Conservation (phyloP, 306 rosid genomes). For the Trifolium pratense region DNA sequence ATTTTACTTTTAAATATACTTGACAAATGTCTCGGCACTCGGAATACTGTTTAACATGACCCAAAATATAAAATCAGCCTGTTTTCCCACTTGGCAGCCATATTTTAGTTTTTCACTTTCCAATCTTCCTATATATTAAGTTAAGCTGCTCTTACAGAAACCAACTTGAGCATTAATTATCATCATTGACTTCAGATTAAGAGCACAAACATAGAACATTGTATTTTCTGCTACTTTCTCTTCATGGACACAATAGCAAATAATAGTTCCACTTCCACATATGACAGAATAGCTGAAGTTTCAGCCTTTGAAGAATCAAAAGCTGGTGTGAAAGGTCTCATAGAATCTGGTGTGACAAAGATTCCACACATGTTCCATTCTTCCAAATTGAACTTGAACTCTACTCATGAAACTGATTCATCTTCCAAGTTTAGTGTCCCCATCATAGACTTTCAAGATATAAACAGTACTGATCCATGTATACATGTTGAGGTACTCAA, state of each 20-base stretch:
- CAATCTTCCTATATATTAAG: too few species aligned
- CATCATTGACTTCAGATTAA: too few species aligned
- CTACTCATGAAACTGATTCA: neutral
- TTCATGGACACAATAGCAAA: neutral
- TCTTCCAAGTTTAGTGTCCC: neutral
- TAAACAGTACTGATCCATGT: neutral
- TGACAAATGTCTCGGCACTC: too few species aligned
- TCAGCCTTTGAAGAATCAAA: constrained; percentile 6
- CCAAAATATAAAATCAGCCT: too few species aligned
- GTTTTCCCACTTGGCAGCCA: too few species aligned
- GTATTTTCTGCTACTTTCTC: neutral
- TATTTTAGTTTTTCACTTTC: too few species aligned
- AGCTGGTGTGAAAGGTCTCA: neutral
- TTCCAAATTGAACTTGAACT: neutral
- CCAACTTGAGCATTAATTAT: too few species aligned
- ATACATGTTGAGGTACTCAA: neutral
- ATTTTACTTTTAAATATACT: too few species aligned
- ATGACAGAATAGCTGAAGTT: neutral
- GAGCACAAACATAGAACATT: neutral
- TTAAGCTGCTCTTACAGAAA: too few species aligned
- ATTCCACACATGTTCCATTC: neutral
- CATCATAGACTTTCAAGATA: neutral
- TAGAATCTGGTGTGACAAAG: neutral
- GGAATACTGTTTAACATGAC: too few species aligned
- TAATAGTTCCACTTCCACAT: neutral